phyloP scores from a whole-genome alignment of 768 basidiomycete species.

The Podaxis sp. region DNA sequence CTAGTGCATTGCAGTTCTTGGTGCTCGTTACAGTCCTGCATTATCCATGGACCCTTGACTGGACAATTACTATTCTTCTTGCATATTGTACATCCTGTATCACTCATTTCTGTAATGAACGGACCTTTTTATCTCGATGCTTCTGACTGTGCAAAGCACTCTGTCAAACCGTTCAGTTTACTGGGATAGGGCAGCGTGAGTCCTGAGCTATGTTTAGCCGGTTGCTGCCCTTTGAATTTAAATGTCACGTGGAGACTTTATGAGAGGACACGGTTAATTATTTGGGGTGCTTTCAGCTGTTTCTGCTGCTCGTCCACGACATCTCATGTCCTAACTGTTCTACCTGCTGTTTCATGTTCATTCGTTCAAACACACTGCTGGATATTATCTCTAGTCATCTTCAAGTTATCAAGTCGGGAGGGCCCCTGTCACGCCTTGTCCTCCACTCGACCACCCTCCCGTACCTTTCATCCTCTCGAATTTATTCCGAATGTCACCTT shows the following conservation, averaged over 20 bases:
- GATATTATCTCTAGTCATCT: not conserved
- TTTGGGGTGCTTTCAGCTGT: not conserved
- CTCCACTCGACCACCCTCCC: not conserved
- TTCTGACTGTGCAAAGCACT: not conserved
- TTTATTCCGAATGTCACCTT: slow-evolving; percentile 18
- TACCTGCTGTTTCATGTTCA: not conserved
- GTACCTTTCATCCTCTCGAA: not conserved
- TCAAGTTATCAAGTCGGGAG: not conserved
- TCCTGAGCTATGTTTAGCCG: not conserved
- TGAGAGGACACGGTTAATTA: not conserved
- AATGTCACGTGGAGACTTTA: not conserved
- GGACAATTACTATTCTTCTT: not conserved
- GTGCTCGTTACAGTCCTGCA: not conserved
- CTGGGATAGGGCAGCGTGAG: not conserved
- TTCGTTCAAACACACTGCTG: slow-evolving; percentile 2
- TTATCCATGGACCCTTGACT: not conserved
- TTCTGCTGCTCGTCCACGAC: not conserved
- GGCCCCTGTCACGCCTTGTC: not conserved
- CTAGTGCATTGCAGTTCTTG: not conserved
- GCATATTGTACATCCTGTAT: not conserved
- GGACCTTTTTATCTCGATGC: not conserved
- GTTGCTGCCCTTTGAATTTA: not conserved
- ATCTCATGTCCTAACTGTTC: not conserved
- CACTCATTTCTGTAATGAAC: not conserved
- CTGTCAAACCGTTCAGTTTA: not conserved